Evolutionary conservation across 1,139 yeast genomes (phyloP), one percentile per base, ranked within the genome.

Genomic region (Candida sp.): DNA sequence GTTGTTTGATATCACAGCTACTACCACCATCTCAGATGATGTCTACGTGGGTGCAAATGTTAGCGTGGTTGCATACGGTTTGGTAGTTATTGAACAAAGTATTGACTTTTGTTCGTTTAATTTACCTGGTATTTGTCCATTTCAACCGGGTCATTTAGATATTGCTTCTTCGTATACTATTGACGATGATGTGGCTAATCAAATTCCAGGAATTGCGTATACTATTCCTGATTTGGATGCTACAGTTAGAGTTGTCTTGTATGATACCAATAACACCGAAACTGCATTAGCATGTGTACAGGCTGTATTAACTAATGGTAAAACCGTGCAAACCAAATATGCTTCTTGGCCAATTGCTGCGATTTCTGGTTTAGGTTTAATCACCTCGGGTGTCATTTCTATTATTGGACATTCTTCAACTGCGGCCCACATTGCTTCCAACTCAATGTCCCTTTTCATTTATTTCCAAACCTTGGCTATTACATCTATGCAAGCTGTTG

Each of bases 301-400:
- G 61, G 97, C 98, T 0, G 76, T 82, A 21, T 73, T 93, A 48
- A 69, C 87, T 27, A 93, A 95, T 64, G 97, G 93, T 47, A 89
- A 87, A 60, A 90, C 99, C 1, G 99, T 93, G 33, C 96, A 91
- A 64, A 90, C 97, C 27, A 83, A 82, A 57, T 90, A 88, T 54
- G 99, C 97, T 4, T 79, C 96, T 6, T 95, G 99, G 99, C 96
- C 96, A 22, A 87, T 93, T 54, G 98, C 97, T 5, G 95, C 91
- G 19, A 79, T 93, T 38, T 81, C 97, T 2, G 95, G 96, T 40
- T 63, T 88, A 40, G 98, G 98, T 49, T 79, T 93, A 36, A 64
- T 90, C 43, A 84, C 95, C 5, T 87, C 97, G 1, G 96, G 97
- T 38, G 79, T 88, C 42, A 82, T 89, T 38, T 88, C 97, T 0